Evolutionary conservation across 2,329 filamentous ascomycete species (phyloP).

Genomic region (Aspergillus sp.): DNA sequence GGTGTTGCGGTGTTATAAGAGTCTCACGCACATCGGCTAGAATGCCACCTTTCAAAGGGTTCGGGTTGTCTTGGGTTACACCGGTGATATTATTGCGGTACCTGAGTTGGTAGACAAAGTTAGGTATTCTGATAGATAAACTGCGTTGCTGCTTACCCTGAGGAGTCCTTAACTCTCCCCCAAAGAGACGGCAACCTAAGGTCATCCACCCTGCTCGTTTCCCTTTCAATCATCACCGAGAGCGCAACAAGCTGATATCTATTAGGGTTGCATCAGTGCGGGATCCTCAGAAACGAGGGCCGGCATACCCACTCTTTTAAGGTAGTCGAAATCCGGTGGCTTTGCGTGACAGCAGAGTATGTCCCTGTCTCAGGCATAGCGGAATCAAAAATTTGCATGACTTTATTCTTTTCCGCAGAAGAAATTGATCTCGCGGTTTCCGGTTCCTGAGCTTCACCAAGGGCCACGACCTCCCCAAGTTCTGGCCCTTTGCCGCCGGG

Average conservation of each 20-base stretch:
- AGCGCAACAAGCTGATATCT: constrained; percentile 8
- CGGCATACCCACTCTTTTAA: neutral
- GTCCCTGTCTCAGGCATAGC: neutral
- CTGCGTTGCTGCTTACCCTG: neutral
- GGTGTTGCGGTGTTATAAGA: neutral
- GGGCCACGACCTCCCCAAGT: neutral
- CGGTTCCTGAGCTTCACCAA: neutral
- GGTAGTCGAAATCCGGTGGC: neutral
- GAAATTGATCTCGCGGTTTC: neutral
- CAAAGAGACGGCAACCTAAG: constrained; percentile 6
- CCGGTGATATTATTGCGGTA: constrained; percentile 6
- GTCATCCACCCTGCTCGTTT: neutral
- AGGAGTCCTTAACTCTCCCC: neutral
- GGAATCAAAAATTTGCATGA: constrained; percentile 6
- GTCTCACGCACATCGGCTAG: constrained; percentile 4
- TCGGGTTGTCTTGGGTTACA: neutral
- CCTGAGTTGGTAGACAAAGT: neutral
- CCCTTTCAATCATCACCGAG: constrained; percentile 7
- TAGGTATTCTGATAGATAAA: neutral
- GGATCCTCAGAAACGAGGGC: neutral
- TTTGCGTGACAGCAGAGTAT: neutral
- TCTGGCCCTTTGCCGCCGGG: neutral
- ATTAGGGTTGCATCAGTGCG: neutral
- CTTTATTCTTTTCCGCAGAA: neutral
- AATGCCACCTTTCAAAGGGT: neutral